phyloP scores from a whole-genome alignment of 306 rosid genomes.

The Alnus rubra region DNA sequence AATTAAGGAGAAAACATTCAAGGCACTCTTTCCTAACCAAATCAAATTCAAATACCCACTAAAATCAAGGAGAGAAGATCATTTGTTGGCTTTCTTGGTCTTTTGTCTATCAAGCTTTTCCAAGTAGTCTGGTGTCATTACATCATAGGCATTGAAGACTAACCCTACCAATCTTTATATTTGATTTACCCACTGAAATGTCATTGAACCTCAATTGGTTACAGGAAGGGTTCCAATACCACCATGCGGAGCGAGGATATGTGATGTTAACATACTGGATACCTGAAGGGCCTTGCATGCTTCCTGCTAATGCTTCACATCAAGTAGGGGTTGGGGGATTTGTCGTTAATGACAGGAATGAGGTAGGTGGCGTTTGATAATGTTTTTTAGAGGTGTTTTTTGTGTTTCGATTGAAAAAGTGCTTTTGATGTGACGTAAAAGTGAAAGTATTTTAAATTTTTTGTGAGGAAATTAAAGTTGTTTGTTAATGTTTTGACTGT shows the following conservation, averaged over 20 bases:
- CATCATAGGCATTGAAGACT: not conserved
- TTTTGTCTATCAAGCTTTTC: not conserved
- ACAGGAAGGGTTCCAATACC: conserved; percentile 93
- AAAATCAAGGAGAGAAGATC: not conserved
- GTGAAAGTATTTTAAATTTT: no score
- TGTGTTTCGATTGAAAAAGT: no score
- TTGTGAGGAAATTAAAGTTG: no score
- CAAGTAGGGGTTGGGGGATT: conserved; percentile 98
- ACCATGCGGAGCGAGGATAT: conserved; percentile 88
- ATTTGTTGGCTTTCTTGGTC: no score
- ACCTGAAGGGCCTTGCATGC: conserved; percentile 92
- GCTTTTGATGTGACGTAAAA: no score
- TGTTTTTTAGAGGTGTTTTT: no score
- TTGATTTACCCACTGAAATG: not conserved
- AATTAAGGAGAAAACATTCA: not conserved
- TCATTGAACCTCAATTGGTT: conserved; percentile 23
- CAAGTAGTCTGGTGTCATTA: not conserved
- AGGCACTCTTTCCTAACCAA: not conserved
- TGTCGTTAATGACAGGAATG: conserved; percentile 68
- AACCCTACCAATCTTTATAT: not conserved
- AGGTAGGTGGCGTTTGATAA: conserved; percentile 39
- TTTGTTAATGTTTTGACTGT: no score
- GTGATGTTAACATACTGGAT: conserved; percentile 96
- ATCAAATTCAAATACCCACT: not conserved
- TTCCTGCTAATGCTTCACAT: conserved; percentile 93